phyloP scores from a whole-genome alignment of 2,329 filamentous ascomycete species.

The Fusarium hainanense region DNA sequence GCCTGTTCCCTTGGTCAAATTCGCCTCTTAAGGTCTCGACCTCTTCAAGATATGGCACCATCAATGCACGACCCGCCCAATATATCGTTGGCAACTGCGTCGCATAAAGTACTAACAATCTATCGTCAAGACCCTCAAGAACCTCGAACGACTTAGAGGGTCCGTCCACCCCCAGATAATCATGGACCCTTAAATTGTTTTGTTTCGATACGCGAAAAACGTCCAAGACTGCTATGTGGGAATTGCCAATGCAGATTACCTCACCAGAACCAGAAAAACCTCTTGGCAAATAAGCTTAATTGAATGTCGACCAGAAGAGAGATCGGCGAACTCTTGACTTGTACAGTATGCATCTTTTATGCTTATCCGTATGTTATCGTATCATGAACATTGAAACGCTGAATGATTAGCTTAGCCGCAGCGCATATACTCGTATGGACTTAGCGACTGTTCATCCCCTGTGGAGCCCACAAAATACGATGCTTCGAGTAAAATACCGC shows the following conservation, averaged over 20 bases:
- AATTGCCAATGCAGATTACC: neutral
- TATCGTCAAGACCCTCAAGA: neutral
- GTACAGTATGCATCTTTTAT: neutral
- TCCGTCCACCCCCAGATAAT: neutral
- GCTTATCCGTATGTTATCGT: neutral
- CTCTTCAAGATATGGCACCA: neutral
- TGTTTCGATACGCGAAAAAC: neutral
- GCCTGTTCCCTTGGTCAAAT: rapidly evolving
- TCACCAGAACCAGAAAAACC: neutral
- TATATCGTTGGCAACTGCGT: neutral
- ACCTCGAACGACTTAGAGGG: neutral
- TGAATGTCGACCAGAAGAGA: neutral
- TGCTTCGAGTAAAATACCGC: constrained; percentile 14
- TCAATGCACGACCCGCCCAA: neutral
- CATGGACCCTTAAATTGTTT: neutral
- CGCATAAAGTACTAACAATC: neutral
- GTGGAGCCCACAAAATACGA: constrained; percentile 12
- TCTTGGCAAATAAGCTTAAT: constrained; percentile 2
- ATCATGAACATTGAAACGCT: neutral
- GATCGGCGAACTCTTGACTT: neutral
- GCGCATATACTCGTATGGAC: neutral
- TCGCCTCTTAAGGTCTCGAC: neutral
- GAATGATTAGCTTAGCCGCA: neutral
- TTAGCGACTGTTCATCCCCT: neutral
- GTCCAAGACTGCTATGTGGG: neutral